A percentile compares a stretch with the other conserved stretches of the same genome.
These are phyloP conservation scores for Nannizziopsis barbatae DNA, from an alignment of 2,329 filamentous ascomycete species.

Conservation along the genomic window DNA sequence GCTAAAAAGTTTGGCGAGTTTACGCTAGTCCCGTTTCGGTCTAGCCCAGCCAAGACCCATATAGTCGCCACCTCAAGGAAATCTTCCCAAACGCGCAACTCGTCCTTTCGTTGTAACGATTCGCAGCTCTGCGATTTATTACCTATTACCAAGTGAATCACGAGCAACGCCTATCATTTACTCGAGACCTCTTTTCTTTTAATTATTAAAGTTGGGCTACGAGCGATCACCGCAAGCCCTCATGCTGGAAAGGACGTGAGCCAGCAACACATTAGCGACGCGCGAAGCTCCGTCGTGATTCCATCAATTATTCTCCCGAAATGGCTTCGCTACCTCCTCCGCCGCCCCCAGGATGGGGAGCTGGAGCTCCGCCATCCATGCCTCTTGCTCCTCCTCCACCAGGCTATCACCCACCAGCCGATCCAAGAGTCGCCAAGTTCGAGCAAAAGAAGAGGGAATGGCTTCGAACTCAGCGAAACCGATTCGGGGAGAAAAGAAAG, in stretches of 20 bases:
- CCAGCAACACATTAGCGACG: not conserved
- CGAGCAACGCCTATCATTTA: not conserved
- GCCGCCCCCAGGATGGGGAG: slow-evolving; percentile 57
- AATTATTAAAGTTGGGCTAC: not conserved
- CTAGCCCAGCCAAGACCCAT: slow-evolving; percentile 17
- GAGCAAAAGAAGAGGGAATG: slow-evolving; percentile 99
- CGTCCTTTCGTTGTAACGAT: slow-evolving; percentile 5
- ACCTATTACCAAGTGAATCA: not conserved
- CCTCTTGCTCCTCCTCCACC: slow-evolving; percentile 65
- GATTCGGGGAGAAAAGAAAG: slow-evolving; percentile 94
- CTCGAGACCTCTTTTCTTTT: not conserved
- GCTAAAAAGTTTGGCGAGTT: slow-evolving; percentile 32
- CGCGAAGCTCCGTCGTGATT: slow-evolving; percentile 2
- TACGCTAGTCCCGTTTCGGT: slow-evolving; percentile 22
- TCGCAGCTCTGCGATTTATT: not conserved
- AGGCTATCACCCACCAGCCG: slow-evolving; percentile 66
- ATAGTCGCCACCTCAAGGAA: slow-evolving; percentile 25
- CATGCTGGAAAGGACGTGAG: slow-evolving; percentile 12
- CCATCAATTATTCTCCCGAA: slow-evolving; percentile 14
- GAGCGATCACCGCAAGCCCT: not conserved
- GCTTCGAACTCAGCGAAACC: slow-evolving; percentile 78
- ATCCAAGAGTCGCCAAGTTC: slow-evolving; percentile 85
- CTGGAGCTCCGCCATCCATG: slow-evolving; percentile 42
- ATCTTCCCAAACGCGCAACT: slow-evolving; percentile 14
- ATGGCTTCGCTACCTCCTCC: slow-evolving; percentile 54